These are phyloP conservation scores for Erysimum cheiranthoides DNA, from an alignment of 345 rosid genomes.

Conservation along the genomic window DNA sequence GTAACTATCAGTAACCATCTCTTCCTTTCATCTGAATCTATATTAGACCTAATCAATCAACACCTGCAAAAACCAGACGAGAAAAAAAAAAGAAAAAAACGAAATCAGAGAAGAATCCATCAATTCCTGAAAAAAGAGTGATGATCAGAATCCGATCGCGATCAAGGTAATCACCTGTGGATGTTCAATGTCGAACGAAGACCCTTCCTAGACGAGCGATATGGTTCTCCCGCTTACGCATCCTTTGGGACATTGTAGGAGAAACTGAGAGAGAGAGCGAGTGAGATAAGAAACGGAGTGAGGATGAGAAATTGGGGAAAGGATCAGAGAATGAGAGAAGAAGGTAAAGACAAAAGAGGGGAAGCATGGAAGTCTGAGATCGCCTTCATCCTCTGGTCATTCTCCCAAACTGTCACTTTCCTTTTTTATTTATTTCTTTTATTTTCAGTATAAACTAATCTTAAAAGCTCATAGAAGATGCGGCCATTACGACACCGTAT, in stretches of 20 bases:
- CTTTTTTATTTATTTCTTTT: not conserved
- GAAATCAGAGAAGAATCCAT: conserved; percentile 20
- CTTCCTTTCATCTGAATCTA: conserved; percentile 38
- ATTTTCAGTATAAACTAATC: not conserved
- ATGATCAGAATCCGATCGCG: conserved; percentile 31
- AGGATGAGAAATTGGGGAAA: not conserved
- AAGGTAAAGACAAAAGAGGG: conserved; percentile 27
- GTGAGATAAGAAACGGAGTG: conserved; percentile 27
- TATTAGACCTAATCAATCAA: conserved; percentile 32
- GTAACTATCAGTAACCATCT: conserved; percentile 63
- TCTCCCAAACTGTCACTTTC: conserved; percentile 39
- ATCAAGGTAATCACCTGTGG: conserved; percentile 31
- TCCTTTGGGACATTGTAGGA: conserved; percentile 6
- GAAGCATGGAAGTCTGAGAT: conserved; percentile 42
- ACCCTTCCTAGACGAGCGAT: not conserved
- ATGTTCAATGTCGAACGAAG: conserved; percentile 21
- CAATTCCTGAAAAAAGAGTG: not conserved
- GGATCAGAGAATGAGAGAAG: conserved; percentile 30
- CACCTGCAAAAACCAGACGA: not conserved
- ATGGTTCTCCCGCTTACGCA: not conserved
- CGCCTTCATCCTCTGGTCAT: conserved; percentile 41
- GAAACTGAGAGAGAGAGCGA: conserved; percentile 1
- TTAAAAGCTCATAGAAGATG: not conserved
- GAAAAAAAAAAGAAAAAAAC: not conserved
- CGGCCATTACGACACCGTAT: not conserved